A percentile compares a stretch with the other conserved stretches of the same genome.
These are phyloP conservation scores for Piromyces sp. DNA, from an alignment of 192 early-diverging fungal species.

Conservation along the genomic window DNA sequence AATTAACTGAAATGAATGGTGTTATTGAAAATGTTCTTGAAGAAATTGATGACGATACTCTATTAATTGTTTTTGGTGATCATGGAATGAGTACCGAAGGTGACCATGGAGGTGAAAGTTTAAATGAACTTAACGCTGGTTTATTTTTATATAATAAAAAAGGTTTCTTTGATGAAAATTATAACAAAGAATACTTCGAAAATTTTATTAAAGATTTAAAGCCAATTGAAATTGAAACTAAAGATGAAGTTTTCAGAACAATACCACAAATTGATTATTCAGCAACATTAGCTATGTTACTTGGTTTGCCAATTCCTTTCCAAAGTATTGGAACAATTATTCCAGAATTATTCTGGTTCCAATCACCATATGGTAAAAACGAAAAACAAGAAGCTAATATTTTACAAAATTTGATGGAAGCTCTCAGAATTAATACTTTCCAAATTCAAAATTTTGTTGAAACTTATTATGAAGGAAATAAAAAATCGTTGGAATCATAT, in stretches of 20 bases:
- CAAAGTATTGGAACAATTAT: conserved; percentile 78
- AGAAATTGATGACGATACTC: conserved; percentile 54
- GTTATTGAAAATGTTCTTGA: conserved; percentile 48
- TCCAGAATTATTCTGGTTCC: conserved; percentile 58
- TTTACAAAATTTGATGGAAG: not conserved
- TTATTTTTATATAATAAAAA: conserved; percentile 56
- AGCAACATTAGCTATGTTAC: conserved; percentile 55
- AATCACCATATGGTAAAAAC: not conserved
- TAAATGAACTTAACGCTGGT: conserved; percentile 69
- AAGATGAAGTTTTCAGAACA: conserved; percentile 20
- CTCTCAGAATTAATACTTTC: not conserved
- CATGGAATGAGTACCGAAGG: conserved; percentile 93
- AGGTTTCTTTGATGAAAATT: not conserved
- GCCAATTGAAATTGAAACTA: conserved; percentile 17
- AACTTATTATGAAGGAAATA: not conserved
- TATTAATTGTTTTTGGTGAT: conserved; percentile 82
- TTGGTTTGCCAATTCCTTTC: conserved; percentile 81
- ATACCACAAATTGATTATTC: conserved; percentile 85
- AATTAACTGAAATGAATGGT: conserved; percentile 71
- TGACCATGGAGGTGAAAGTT: conserved; percentile 91
- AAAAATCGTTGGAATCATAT: not conserved
- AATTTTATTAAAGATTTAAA: not conserved
- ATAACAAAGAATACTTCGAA: not conserved
- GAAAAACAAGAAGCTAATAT: not conserved
- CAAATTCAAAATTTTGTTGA: not conserved